Conservation (phyloP, 192 early-diverging fungal species). For the Diversispora epigaea region DNA sequence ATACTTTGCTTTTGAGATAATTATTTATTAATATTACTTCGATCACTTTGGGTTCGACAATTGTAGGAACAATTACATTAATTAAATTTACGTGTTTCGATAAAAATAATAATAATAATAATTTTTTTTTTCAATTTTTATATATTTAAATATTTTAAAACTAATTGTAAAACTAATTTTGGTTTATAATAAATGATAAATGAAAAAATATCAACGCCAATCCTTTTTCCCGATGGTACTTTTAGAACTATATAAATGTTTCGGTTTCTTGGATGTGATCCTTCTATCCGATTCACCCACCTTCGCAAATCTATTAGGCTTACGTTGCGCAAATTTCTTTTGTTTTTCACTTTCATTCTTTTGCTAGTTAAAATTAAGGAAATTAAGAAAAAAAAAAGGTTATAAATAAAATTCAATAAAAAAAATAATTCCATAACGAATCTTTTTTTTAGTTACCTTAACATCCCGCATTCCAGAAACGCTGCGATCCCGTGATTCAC, state of each 20-base stretch:
- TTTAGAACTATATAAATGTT: slow-evolving; percentile 97
- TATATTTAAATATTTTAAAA: no score
- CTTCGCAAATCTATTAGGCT: slow-evolving; percentile 72
- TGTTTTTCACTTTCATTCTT: slow-evolving; percentile 75
- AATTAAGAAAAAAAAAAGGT: not conserved
- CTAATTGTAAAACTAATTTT: no score
- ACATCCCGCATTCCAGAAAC: not conserved
- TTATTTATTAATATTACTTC: no score
- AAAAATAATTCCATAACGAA: not conserved
- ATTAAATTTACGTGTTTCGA: no score
- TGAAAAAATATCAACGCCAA: slow-evolving; percentile 62
- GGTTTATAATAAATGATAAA: no score
- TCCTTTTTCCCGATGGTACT: slow-evolving; percentile 76
- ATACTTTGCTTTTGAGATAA: no score
- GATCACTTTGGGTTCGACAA: no score
- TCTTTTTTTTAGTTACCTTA: slow-evolving; percentile 2
- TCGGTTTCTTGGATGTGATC: slow-evolving; percentile 93
- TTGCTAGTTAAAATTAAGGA: slow-evolving; percentile 36
- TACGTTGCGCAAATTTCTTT: slow-evolving; percentile 70
- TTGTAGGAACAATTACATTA: no score
- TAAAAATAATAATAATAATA: no score
- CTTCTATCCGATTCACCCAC: slow-evolving; percentile 92
- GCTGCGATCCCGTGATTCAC: slow-evolving; percentile 15
- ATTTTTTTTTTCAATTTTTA: no score
- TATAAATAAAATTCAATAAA: not conserved